Evolutionary conservation across 78 protist genomes (phyloP).

Genomic region (Emiliania huxleyi): DNA sequence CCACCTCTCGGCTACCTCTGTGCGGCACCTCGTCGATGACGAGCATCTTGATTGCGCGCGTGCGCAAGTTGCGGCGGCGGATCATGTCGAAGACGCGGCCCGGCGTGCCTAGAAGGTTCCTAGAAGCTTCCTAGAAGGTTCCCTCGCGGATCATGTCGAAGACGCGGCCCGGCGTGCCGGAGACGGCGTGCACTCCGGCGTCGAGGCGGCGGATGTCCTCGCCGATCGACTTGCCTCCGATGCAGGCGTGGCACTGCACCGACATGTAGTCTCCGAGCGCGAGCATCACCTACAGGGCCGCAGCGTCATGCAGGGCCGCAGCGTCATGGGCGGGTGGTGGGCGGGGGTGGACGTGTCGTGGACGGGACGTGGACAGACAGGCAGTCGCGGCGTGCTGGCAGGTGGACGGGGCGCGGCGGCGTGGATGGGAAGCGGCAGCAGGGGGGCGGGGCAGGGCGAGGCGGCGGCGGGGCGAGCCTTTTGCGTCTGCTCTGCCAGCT

Average conservation of each 20-base stretch:
- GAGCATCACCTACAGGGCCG: slow-evolving; percentile 47
- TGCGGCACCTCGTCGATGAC: neutral
- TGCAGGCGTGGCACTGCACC: slow-evolving; percentile 59
- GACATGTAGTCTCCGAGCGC: slow-evolving; percentile 66
- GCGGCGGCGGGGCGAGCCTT: slow-evolving; percentile 73
- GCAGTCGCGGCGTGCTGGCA: too few relatives aligned
- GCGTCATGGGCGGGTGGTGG: too few relatives aligned
- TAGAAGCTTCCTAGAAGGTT: too few relatives aligned
- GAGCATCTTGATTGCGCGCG: slow-evolving; percentile 33
- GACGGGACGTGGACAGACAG: too few relatives aligned
- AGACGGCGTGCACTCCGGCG: slow-evolving; percentile 85
- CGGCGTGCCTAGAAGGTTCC: too few relatives aligned
- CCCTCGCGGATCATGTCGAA: too few relatives aligned
- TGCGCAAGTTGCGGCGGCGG: slow-evolving; percentile 46
- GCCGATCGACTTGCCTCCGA: slow-evolving; percentile 68
- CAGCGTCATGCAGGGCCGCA: too few relatives aligned
- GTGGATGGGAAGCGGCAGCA: too few relatives aligned
- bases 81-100: slow-evolving; percentile 89
- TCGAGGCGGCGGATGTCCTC: slow-evolving; percentile 69
- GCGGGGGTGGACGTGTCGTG: too few relatives aligned
- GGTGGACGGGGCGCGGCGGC: too few relatives aligned
- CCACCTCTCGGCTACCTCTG: too few relatives aligned
- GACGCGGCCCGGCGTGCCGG: slow-evolving; percentile 98
- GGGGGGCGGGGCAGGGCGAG: too few relatives aligned
- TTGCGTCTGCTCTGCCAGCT: slow-evolving; percentile 94